phyloP scores from a whole-genome alignment of 352 stramenopile species.

The Plasmopara muralis region DNA sequence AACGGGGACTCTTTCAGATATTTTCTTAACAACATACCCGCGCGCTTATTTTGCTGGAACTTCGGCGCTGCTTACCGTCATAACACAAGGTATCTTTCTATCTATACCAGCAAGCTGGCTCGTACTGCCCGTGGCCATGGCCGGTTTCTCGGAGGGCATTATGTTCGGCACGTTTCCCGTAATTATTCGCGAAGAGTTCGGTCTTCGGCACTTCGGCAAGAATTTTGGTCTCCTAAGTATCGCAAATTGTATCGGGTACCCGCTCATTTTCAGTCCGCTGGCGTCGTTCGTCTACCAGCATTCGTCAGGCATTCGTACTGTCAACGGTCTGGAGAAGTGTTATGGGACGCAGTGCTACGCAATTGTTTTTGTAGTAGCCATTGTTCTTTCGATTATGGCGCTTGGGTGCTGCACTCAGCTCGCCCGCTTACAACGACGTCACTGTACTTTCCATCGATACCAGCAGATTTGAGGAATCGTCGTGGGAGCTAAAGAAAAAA shows the following conservation, averaged over 20 bases:
- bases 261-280: slow-evolving; percentile 68
- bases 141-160: slow-evolving; percentile 62
- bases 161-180: slow-evolving; percentile 82
- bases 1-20: slow-evolving; percentile 59
- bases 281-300: slow-evolving; percentile 68
- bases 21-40: slow-evolving; percentile 34
- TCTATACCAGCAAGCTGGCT: slow-evolving; percentile 35
- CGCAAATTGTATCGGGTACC: slow-evolving; percentile 78
- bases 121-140: slow-evolving; percentile 46
- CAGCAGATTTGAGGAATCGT: slow-evolving; percentile 19
- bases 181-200: slow-evolving; percentile 76
- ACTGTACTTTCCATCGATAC: slow-evolving; percentile 20
- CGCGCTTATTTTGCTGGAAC: slow-evolving; percentile 49
- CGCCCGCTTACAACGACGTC: slow-evolving; percentile 26
- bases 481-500: neutral
- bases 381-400: slow-evolving; percentile 46
- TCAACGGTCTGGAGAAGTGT: slow-evolving; percentile 46
- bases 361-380: slow-evolving; percentile 56
- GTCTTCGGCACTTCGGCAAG: slow-evolving; percentile 70
- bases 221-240: slow-evolving; percentile 80
- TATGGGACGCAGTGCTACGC: slow-evolving; percentile 53
- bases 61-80: slow-evolving; percentile 41
- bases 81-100: slow-evolving; percentile 53
- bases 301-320: slow-evolving; percentile 12
- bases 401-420: slow-evolving; percentile 47